These are phyloP conservation scores for Blastobotrys attinorum DNA, from an alignment of 805 yeast species.

Conservation along the genomic window DNA sequence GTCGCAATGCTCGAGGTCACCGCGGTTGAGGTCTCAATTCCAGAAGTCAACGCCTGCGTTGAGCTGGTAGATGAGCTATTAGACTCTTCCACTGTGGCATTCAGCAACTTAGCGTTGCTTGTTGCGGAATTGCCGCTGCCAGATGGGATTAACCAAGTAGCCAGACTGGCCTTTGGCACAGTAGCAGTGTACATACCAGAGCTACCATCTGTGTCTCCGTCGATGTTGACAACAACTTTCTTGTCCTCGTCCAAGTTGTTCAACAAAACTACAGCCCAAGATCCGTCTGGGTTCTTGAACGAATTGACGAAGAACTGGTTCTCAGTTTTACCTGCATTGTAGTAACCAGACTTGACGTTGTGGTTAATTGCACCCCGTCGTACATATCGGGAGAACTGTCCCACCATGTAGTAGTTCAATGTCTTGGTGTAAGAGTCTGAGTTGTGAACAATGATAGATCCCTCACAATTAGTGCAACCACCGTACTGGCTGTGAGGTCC, in stretches of 20 bases:
- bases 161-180: constrained; percentile 1
- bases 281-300: constrained; percentile 6
- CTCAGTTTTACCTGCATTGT: background rate
- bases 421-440: constrained; percentile 2
- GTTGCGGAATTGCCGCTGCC: background rate
- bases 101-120: no score
- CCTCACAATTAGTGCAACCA: constrained; percentile 3
- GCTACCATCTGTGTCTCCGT: no score
- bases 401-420: constrained; percentile 7
- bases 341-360: constrained; percentile 1
- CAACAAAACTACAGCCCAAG: constrained; percentile 5
- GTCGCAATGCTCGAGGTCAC: no score
- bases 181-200: background rate
- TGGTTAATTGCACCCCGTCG: constrained; percentile 11
- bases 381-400: constrained; percentile 8
- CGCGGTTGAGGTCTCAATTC: no score
- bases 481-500: constrained; percentile 3
- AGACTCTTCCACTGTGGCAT: no score
- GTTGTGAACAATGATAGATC: constrained; percentile 4
- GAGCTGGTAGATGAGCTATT: no score
- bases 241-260: constrained; percentile 4
- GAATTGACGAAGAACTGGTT: background rate
- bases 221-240: constrained; percentile 1
- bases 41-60: no score
- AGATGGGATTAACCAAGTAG: constrained; percentile 5